Conservation (phyloP, 163 green algal genomes). For the Scenedesmus sp. region DNA sequence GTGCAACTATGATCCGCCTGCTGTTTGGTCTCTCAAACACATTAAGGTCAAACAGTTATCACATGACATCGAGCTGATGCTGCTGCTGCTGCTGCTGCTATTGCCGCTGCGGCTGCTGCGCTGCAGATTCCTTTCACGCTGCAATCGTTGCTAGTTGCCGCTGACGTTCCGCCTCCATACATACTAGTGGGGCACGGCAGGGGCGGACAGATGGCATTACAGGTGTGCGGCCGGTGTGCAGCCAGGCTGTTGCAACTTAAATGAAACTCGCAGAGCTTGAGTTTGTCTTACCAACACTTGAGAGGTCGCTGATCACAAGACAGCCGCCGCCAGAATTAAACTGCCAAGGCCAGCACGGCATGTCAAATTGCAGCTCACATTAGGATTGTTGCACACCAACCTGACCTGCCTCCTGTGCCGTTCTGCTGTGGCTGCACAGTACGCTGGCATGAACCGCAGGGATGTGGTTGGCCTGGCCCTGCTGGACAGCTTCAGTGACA, state of each 20-base stretch:
- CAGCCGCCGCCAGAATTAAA: too few relatives aligned
- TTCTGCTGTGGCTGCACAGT: neutral
- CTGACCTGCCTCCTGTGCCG: neutral
- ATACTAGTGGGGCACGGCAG: slow-evolving; percentile 36
- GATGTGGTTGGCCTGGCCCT: slow-evolving; percentile 17
- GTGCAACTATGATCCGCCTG: too few relatives aligned
- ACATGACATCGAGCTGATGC: neutral
- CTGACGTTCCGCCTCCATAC: neutral
- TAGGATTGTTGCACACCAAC: too few relatives aligned
- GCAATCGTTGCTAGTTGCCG: neutral
- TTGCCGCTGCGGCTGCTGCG: neutral
- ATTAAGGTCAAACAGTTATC: too few relatives aligned
- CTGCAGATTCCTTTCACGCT: slow-evolving; percentile 26
- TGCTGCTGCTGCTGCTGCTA: neutral
- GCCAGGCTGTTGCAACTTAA: neutral
- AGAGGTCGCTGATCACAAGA: too few relatives aligned
- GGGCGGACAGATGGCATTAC: slow-evolving; percentile 21
- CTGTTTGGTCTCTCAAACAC: neutral
- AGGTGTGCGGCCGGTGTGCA: neutral
- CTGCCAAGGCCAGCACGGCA: too few relatives aligned
- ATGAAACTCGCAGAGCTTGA: too few relatives aligned
- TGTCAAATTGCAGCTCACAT: too few relatives aligned
- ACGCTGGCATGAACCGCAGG: neutral
- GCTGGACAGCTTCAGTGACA: slow-evolving; percentile 30
- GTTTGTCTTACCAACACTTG: neutral